These are phyloP conservation scores for Fusarium incarnatum DNA, from an alignment of 2,329 filamentous ascomycete species.

Conservation along the genomic window DNA sequence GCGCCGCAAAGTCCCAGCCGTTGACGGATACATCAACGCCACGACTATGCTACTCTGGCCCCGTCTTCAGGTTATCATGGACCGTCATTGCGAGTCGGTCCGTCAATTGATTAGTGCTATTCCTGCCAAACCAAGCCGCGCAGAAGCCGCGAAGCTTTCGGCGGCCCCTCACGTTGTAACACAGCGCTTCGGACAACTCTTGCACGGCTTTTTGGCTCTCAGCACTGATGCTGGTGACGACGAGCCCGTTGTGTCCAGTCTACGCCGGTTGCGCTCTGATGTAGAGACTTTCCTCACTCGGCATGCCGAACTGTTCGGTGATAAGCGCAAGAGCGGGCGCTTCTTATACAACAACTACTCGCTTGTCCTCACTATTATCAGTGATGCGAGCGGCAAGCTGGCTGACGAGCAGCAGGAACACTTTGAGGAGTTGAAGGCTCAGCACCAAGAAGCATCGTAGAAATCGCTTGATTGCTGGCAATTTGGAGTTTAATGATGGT, in stretches of 20 bases:
- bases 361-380: constrained; percentile 91
- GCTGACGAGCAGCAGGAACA: constrained; percentile 79
- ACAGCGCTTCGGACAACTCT: constrained; percentile 93
- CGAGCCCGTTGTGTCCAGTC: constrained; percentile 86
- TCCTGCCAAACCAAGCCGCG: constrained; percentile 58
- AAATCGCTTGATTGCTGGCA: not conserved
- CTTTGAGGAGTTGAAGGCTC: constrained; percentile 75
- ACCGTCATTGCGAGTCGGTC: constrained; percentile 89
- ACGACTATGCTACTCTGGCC: constrained; percentile 98
- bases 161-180: constrained; percentile 92
- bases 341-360: constrained; percentile 98
- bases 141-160: constrained; percentile 71
- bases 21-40: constrained; percentile 92
- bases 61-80: constrained; percentile 92
- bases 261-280: constrained; percentile 81
- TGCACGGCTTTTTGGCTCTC: constrained; percentile 84
- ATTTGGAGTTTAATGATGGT: constrained; percentile 4
- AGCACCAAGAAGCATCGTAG: constrained; percentile 61
- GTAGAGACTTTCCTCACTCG: constrained; percentile 86
- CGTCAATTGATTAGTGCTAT: constrained; percentile 69
- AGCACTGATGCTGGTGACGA: constrained; percentile 94
- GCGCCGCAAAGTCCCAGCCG: constrained; percentile 86
- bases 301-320: constrained; percentile 79
- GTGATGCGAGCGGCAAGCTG: constrained; percentile 78
- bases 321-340: constrained; percentile 82